These are phyloP conservation scores for Alopecurus myosuroides DNA, from an alignment of 176 grass and related monocot genomes.

Conservation along the genomic window DNA sequence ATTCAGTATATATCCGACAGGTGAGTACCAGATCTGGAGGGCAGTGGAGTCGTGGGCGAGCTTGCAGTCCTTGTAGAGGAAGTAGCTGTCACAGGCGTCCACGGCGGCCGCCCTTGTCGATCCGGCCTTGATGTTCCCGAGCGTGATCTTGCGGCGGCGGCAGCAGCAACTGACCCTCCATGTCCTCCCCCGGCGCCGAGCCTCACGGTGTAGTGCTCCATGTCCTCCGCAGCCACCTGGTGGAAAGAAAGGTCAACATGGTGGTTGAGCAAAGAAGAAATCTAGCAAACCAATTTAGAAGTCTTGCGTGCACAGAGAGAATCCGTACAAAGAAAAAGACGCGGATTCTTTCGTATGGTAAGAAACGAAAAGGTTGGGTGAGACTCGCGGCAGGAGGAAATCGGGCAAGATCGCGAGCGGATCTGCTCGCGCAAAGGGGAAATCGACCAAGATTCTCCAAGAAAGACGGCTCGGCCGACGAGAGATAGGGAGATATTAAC, in stretches of 20 bases:
- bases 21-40: too few relatives aligned
- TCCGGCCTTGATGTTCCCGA: too few relatives aligned
- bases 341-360: neutral
- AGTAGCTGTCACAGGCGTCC: too few relatives aligned
- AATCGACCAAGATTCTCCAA: too few relatives aligned
- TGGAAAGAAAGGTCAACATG: neutral
- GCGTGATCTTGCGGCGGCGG: neutral
- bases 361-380: neutral
- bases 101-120: too few relatives aligned
- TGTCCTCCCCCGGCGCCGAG: neutral
- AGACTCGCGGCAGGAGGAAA: neutral
- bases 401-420: neutral
- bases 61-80: too few relatives aligned
- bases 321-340: neutral
- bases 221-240: constrained; percentile 10
- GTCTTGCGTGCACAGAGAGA: neutral
- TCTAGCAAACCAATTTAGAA: neutral
- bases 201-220: constrained; percentile 48
- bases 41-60: too few relatives aligned
- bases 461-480: too few relatives aligned
- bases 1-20: too few relatives aligned
- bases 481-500: too few relatives aligned
- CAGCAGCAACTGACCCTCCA: neutral
- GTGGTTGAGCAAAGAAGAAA: neutral
- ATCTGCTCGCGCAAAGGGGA: too few relatives aligned